Percentiles rank a stretch among this genome's conserved stretches.
Conservation (phyloP, 441 rosid species). For the Populus hybrid region DNA sequence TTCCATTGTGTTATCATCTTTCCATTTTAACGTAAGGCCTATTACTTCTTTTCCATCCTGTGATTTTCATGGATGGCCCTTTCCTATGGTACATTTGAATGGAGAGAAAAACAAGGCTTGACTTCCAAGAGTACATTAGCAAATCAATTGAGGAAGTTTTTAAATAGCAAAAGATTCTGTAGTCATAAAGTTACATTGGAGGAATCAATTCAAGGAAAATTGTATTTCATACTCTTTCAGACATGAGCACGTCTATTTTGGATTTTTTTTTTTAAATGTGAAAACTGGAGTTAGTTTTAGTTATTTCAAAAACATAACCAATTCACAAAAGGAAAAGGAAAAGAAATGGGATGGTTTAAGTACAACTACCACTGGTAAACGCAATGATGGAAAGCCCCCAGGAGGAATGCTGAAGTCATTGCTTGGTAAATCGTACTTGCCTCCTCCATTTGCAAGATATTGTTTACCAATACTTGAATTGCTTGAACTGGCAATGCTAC, state of each 20-base stretch:
- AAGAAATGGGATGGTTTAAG: too few relatives aligned
- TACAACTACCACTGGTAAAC: too few relatives aligned
- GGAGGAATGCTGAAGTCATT: too few relatives aligned
- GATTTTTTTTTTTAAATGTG: too few relatives aligned
- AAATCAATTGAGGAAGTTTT: neutral
- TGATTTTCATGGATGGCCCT: neutral
- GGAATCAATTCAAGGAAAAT: neutral
- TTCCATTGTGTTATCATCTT: neutral
- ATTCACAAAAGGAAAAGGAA: too few relatives aligned
- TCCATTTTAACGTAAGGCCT: neutral
- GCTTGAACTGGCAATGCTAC: slow-evolving; percentile 62
- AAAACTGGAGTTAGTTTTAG: too few relatives aligned
- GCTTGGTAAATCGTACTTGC: too few relatives aligned
- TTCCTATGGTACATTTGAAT: neutral
- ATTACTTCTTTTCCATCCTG: neutral
- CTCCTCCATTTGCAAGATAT: too few relatives aligned
- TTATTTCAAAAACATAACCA: too few relatives aligned
- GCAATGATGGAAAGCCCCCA: too few relatives aligned
- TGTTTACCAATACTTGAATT: slow-evolving; percentile 41
- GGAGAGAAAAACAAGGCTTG: neutral
- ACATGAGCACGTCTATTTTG: neutral
- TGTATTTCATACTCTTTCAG: neutral
- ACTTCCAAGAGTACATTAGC: neutral
- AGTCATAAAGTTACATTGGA: neutral
- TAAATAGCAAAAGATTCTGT: neutral